Base-by-base conservation (phyloP, 768 basidiomycete species). In the Termitomyces sp. region DNA sequence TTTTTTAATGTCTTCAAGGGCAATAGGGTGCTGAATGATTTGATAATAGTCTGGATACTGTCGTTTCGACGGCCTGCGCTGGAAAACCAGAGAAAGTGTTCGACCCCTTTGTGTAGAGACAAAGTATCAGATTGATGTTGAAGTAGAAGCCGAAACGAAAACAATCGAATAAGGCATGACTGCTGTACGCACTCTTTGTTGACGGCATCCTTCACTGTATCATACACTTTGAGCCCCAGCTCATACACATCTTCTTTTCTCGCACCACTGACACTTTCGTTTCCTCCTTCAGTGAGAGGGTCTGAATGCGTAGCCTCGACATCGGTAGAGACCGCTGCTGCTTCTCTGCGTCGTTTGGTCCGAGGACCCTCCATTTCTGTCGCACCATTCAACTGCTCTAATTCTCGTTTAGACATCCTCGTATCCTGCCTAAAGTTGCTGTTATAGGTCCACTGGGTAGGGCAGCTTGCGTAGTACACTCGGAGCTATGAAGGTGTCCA, bases 1-100 rank as follows among this genome's bases (percentile, higher is more conserved):
- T 64, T 83, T 80, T 79, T 92, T 92, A 75, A 97, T 93, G 61
- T 95, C 92, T 44, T 92, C 89, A 51, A 97, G 76, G 27, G 91
- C 86, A 63, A 97, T 92, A 31, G 95, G 94, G 26, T 82, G 77
- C 63, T 84, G 77, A 67, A 95, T 96, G 62, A 87, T 59, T 24
- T 71, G 68, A 72, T 95, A 97, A 73, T 98, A 98, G 75, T 95
- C 94, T 41, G 92, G 83, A 71, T 90, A 92, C 57, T 76, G 76
- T 57, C 84, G 81, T 72, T 86, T 89, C 44, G 84, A 79, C 20
- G 89, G 89, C 62, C 85, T 80, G 58, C 80, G 81, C 65, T 87
- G 68, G 70, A 92, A 94, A 64, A 82, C 83, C 59, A 74, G 61
- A 26, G 88, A 84, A 57, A 90, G 75, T 62, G 74, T 68, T 59